These are phyloP conservation scores for Stephanodiscus minutulus DNA, from an alignment of 108 stramenopile genomes.

Conservation along the genomic window DNA sequence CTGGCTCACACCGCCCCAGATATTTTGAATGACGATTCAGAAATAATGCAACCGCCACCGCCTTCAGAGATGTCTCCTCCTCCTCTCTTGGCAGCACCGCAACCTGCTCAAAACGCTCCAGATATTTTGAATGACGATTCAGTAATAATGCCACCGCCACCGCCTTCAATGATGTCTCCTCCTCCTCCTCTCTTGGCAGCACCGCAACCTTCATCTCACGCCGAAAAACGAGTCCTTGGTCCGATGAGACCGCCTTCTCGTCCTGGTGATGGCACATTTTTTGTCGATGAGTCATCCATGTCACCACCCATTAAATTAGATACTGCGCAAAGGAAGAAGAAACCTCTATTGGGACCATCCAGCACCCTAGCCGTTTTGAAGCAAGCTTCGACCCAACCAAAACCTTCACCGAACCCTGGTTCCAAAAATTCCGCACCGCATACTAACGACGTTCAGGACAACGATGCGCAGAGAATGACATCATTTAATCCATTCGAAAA, in stretches of 20 bases:
- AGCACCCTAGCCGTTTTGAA: conserved; percentile 38
- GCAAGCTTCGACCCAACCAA: conserved; percentile 1
- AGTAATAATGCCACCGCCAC: conserved; percentile 39
- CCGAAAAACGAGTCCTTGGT: conserved; percentile 8
- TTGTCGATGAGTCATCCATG: conserved; percentile 8
- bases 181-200: conserved; percentile 1
- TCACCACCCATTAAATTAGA: not conserved
- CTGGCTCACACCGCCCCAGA: conserved; percentile 1
- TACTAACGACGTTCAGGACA: conserved; percentile 3
- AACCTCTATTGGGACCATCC: conserved; percentile 19
- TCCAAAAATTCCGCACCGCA: not conserved
- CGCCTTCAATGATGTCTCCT: not conserved
- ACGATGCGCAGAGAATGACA: not conserved
- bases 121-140: conserved; percentile 11
- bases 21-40: conserved; percentile 12
- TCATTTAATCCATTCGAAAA: conserved; percentile 32
- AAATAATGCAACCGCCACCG: conserved; percentile 36
- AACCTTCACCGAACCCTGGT: not conserved
- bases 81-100: not conserved
- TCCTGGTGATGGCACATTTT: not conserved
- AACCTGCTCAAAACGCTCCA: conserved; percentile 4
- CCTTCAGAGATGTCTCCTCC: not conserved
- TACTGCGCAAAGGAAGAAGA: conserved; percentile 15
- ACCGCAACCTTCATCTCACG: not conserved
- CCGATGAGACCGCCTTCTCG: not conserved